Evolutionary conservation across 2,329 filamentous ascomycete species (phyloP).

Genomic region (Reticulascus tulasneorum): DNA sequence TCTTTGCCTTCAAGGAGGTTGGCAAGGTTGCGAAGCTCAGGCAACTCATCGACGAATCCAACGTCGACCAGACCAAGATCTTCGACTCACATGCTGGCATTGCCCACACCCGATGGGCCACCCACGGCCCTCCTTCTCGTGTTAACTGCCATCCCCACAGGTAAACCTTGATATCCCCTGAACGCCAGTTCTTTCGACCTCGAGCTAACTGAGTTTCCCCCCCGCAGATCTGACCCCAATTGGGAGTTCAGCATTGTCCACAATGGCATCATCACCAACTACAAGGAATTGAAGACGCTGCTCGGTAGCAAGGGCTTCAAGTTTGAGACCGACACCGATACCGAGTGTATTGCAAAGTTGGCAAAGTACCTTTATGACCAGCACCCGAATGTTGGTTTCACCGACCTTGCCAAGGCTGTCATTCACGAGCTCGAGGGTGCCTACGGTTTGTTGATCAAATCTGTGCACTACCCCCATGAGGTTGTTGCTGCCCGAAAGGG

Average conservation of each 20-base stretch:
- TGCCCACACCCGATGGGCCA: slow-evolving; percentile 98
- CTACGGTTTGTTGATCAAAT: slow-evolving; percentile 96
- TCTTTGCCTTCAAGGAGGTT: slow-evolving; percentile 97
- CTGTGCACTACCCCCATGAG: slow-evolving; percentile 96
- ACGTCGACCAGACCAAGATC: slow-evolving; percentile 83
- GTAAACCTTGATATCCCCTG: slow-evolving; percentile 46
- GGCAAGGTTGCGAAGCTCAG: slow-evolving; percentile 98
- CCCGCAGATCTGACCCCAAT: slow-evolving; percentile 74
- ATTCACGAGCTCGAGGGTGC: slow-evolving; percentile 98
- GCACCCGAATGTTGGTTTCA: slow-evolving; percentile 92
- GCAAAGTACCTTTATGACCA: slow-evolving; percentile 97
- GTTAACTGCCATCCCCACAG: slow-evolving; percentile 98
- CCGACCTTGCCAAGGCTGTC: slow-evolving; percentile 92
- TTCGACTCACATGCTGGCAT: slow-evolving; percentile 99
- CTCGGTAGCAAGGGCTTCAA: slow-evolving; percentile 92
- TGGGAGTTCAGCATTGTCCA: slow-evolving; percentile 98
- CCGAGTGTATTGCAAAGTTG: slow-evolving; percentile 98
- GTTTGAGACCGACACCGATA: slow-evolving; percentile 99
- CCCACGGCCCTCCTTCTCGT: slow-evolving; percentile 89
- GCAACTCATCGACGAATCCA: slow-evolving; percentile 79
- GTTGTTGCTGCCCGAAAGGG: slow-evolving; percentile 97
- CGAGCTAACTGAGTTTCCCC: slow-evolving; percentile 6
- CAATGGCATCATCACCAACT: slow-evolving; percentile 99
- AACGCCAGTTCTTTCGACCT: slow-evolving; percentile 3
- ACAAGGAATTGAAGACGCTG: slow-evolving; percentile 97